These are phyloP conservation scores for Penicillium glabrum DNA, from an alignment of 2,329 filamentous ascomycete genomes.

Conservation along the genomic window DNA sequence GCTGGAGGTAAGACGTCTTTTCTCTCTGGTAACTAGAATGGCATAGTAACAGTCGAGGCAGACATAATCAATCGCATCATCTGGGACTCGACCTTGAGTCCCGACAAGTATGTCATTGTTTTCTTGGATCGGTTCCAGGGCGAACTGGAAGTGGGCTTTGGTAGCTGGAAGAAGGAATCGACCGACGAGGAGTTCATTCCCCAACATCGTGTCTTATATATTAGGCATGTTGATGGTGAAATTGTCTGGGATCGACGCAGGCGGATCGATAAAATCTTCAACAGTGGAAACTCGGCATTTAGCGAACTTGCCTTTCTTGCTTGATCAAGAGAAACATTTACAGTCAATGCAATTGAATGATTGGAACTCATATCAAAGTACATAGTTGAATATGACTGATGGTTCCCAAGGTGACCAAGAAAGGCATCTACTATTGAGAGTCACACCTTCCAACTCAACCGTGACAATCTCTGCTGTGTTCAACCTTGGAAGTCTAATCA, in stretches of 20 bases:
- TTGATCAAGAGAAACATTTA: slow-evolving; percentile 2
- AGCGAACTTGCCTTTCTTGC: slow-evolving; percentile 28
- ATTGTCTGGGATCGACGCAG: slow-evolving; percentile 53
- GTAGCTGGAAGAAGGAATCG: slow-evolving; percentile 54
- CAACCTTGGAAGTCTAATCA: neutral
- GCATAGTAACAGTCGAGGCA: neutral
- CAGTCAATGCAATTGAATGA: too few relatives aligned
- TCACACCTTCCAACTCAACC: too few relatives aligned
- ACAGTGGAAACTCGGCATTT: slow-evolving; percentile 41
- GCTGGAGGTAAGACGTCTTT: slow-evolving; percentile 11
- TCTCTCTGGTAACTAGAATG: neutral
- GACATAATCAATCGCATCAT: slow-evolving; percentile 52
- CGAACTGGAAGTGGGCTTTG: slow-evolving; percentile 47
- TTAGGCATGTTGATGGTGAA: slow-evolving; percentile 40
- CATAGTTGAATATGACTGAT: too few relatives aligned
- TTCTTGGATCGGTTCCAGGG: slow-evolving; percentile 56
- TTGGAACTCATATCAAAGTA: too few relatives aligned
- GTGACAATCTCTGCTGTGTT: too few relatives aligned
- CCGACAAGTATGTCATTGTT: slow-evolving; percentile 50
- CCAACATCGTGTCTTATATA: slow-evolving; percentile 54
- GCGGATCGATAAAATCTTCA: slow-evolving; percentile 50
- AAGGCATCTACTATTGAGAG: too few relatives aligned
- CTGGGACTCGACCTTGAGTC: slow-evolving; percentile 50
- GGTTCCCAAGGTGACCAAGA: too few relatives aligned
- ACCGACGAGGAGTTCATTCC: slow-evolving; percentile 60